Evolutionary conservation across 2,329 filamentous ascomycete genomes (phyloP), one percentile per base, ranked within the genome.

Genomic region (Juglanconis sp.): DNA sequence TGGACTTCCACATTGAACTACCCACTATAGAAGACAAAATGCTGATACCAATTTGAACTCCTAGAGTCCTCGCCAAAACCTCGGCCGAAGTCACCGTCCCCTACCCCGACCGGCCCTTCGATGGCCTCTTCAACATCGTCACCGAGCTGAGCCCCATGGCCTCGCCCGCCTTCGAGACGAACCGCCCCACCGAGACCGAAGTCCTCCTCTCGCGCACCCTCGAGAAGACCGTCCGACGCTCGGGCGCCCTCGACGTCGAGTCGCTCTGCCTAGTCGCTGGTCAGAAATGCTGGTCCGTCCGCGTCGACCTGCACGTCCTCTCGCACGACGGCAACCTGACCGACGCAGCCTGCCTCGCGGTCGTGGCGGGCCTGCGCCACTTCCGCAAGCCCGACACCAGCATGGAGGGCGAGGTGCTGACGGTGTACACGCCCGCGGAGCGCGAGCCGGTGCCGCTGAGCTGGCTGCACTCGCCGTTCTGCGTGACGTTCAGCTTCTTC

Each of bases 121-220:
- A 98, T 73, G 95, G 95, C 73, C 85, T 96, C 74, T 98, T 98
- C 79, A 92, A 88, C 67, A 97, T 98, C 71, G 84, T 88, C 57
- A 90, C 93, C 58, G 95, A 98, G 73, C 86, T 99, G 68, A 92
- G 90, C 64, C 92, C 94, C 53, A 96, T 98, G 88, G 89, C 91
- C 34, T 92, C 92, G 51, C 92, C 95, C 13, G 88, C 90, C 38
- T 96, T 96, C 76, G 93, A 97, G 74, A 85, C 90, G 67, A 91
- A 90, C 73, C 85, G 92, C 57, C 89, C 90, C 52, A 93, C 89
- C 64, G 90, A 96, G 68, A 84, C 89, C 59, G 95, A 98, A 76
- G 82, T 93, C 3, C 84, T 96, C 47, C 86, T 98, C 34, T 92
- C 93, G 9, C 88, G 94, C 38, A 84, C 95, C 47, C 87, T 99